phyloP scores from a whole-genome alignment of 768 basidiomycete species.

The Mycena metata region DNA sequence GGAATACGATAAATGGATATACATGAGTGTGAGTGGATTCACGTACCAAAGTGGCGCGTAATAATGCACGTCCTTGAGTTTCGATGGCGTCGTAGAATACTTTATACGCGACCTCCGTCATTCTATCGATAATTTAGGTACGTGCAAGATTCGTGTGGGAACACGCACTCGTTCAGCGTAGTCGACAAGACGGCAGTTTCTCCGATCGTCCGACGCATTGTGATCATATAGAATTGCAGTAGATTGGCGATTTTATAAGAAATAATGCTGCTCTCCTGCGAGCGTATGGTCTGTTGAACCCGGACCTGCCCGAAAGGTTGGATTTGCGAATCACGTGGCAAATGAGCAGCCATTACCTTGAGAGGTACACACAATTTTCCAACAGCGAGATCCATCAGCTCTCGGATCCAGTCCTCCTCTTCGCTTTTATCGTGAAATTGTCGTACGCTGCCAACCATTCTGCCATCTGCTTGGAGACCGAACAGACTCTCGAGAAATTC shows the following conservation, averaged over 20 bases:
- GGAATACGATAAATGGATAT: constrained; percentile 46
- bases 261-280: constrained; percentile 93
- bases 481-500: constrained; percentile 95
- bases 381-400: constrained; percentile 85
- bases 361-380: constrained; percentile 90
- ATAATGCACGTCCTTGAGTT: constrained; percentile 79
- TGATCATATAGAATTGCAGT: constrained; percentile 94
- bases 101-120: constrained; percentile 84
- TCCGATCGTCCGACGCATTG: constrained; percentile 94
- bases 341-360: constrained; percentile 64
- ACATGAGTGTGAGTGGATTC: neutral
- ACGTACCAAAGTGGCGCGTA: constrained; percentile 67
- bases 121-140: constrained; percentile 58
- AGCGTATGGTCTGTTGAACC: constrained; percentile 93
- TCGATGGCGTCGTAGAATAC: constrained; percentile 92
- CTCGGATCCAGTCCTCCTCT: constrained; percentile 84
- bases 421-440: constrained; percentile 64
- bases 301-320: constrained; percentile 66
- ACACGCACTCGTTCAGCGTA: constrained; percentile 82
- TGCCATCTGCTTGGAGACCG: constrained; percentile 69
- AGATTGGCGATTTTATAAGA: constrained; percentile 95
- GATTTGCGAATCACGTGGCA: neutral
- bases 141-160: neutral
- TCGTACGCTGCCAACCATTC: constrained; percentile 85
- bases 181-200: constrained; percentile 81